Conservation (phyloP, 768 basidiomycete species). For the Astraeus odoratus region DNA sequence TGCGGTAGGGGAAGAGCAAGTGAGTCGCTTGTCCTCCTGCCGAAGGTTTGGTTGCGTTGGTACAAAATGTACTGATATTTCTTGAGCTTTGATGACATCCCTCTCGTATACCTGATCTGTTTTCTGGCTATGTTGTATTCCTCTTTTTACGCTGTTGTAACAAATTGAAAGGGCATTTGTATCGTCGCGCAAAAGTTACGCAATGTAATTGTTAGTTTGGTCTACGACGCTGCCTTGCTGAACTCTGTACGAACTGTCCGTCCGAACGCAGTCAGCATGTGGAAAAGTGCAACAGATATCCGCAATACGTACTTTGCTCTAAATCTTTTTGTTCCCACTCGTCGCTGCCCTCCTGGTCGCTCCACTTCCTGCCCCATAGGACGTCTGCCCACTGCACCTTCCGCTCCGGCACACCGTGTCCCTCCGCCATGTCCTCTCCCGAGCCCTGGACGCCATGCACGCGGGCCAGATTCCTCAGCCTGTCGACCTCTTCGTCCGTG, state of each 20-base stretch:
- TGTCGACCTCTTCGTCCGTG: conserved; percentile 44
- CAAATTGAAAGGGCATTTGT: not conserved
- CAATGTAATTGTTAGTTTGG: not conserved
- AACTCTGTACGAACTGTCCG: conserved; percentile 8
- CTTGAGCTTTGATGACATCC: not conserved
- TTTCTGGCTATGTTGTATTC: not conserved
- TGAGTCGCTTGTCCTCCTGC: not conserved
- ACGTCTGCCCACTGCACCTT: conserved; percentile 45
- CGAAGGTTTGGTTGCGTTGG: not conserved
- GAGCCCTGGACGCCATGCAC: conserved; percentile 15
- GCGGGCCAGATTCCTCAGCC: conserved; percentile 48
- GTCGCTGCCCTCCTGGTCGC: conserved; percentile 15
- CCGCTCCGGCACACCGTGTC: conserved; percentile 9
- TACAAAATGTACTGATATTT: not conserved
- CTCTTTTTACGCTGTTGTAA: not conserved
- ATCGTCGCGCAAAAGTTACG: not conserved
- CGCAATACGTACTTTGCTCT: conserved; percentile 30
- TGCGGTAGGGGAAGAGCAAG: not conserved
- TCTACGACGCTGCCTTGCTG: not conserved
- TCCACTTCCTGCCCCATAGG: conserved; percentile 34
- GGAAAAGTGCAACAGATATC: not conserved
- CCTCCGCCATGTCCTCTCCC: conserved; percentile 1
- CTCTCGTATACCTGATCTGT: not conserved
- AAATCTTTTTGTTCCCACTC: conserved; percentile 34
- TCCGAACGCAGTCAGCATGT: not conserved